Evolutionary conservation across 1,284 basidiomycete genomes (phyloP).

Genomic region (Retiboletus flavoniger): DNA sequence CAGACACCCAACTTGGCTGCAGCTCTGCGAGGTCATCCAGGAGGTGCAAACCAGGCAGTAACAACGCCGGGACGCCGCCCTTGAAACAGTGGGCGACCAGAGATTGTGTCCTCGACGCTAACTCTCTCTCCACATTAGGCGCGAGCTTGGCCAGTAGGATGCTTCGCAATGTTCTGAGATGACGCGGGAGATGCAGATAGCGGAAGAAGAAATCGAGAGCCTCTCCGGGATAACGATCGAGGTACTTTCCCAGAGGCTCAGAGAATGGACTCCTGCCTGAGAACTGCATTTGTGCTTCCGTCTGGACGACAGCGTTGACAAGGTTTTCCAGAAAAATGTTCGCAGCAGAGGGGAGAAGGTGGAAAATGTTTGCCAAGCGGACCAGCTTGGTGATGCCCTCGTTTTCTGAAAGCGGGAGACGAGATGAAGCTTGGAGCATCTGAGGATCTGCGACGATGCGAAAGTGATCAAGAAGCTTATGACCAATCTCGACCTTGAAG

Average conservation of each 20-base stretch:
- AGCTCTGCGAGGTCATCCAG: slow-evolving; percentile 74
- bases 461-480: slow-evolving; percentile 96
- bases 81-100: slow-evolving; percentile 64
- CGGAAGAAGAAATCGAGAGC: slow-evolving; percentile 84
- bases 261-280: slow-evolving; percentile 92
- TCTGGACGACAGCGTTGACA: slow-evolving; percentile 87
- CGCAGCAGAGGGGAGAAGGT: slow-evolving; percentile 90
- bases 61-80: slow-evolving; percentile 50
- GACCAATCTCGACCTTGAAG: slow-evolving; percentile 99
- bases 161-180: slow-evolving; percentile 78
- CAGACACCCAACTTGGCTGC: slow-evolving; percentile 71
- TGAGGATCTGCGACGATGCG: slow-evolving; percentile 84
- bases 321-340: slow-evolving; percentile 91
- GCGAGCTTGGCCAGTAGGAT: slow-evolving; percentile 79
- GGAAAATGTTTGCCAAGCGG: slow-evolving; percentile 94
- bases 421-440: slow-evolving; percentile 78
- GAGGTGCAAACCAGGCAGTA: slow-evolving; percentile 72
- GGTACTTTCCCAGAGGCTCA: slow-evolving; percentile 86
- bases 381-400: slow-evolving; percentile 93
- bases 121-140: slow-evolving; percentile 72
- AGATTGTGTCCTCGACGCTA: slow-evolving; percentile 61
- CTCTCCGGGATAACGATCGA: slow-evolving; percentile 88
- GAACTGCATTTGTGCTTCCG: slow-evolving; percentile 89
- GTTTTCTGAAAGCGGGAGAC: slow-evolving; percentile 81
- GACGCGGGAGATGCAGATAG: slow-evolving; percentile 71